A percentile compares a stretch with the other conserved stretches of the same genome.
Conservation (phyloP, 495 filamentous ascomycete species). For the Chaetomidium leptoderma region DNA sequence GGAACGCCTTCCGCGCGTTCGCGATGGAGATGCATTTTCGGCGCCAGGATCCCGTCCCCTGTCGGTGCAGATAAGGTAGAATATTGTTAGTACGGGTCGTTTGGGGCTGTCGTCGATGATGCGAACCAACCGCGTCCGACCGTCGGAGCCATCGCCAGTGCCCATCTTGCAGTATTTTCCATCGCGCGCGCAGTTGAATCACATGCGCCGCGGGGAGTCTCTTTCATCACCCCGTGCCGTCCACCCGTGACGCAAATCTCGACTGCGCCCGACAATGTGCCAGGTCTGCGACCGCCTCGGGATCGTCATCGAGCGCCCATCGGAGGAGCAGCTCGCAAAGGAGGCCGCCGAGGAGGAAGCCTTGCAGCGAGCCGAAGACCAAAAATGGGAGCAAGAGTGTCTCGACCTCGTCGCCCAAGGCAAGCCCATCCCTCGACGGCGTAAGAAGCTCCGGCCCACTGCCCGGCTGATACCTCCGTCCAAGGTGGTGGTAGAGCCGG, state of each 20-base stretch:
- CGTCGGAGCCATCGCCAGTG: too few relatives aligned
- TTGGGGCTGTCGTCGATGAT: not conserved
- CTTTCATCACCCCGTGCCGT: too few relatives aligned
- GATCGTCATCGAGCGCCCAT: not conserved
- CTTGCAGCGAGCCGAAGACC: not conserved
- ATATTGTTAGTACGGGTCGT: not conserved
- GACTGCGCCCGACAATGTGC: not conserved
- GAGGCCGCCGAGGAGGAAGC: not conserved
- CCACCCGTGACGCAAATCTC: not conserved
- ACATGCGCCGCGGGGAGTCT: too few relatives aligned
- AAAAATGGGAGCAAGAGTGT: not conserved
- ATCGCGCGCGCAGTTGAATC: too few relatives aligned
- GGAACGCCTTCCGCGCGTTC: not conserved
- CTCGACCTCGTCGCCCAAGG: not conserved
- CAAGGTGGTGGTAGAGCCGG: constrained; percentile 9
- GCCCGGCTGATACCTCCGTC: not conserved
- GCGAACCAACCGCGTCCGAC: not conserved
- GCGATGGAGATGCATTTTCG: not conserved
- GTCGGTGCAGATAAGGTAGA: not conserved
- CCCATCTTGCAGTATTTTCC: too few relatives aligned
- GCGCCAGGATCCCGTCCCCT: constrained; percentile 6
- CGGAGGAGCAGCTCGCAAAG: not conserved
- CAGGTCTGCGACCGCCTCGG: not conserved
- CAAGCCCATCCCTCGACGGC: too few relatives aligned
- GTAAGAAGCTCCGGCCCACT: not conserved